phyloP scores from a whole-genome alignment of 257 asterid genomes.

The Nyctanthes arbortristis region DNA sequence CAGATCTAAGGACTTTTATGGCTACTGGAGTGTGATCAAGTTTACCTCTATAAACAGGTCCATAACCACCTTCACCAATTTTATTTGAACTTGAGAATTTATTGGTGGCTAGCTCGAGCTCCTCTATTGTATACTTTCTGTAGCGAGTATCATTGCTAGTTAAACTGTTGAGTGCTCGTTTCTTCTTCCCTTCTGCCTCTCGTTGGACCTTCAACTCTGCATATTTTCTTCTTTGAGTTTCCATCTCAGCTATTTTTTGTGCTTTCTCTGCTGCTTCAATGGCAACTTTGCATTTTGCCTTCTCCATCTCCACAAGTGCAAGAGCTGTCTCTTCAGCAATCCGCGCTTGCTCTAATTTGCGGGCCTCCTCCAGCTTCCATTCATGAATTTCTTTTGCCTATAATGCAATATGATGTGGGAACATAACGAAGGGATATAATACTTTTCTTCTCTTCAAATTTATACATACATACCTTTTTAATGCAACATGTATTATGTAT shows the following conservation, averaged over 20 bases:
- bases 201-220: constrained; percentile 61
- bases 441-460: neutral
- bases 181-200: constrained; percentile 59
- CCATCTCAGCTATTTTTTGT: constrained; percentile 68
- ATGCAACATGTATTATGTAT: no score
- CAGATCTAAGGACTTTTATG: constrained; percentile 71
- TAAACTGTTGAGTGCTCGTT: constrained; percentile 47
- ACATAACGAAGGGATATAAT: neutral
- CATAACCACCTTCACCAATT: constrained; percentile 90
- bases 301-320: constrained; percentile 57
- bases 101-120: constrained; percentile 61
- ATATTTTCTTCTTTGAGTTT: constrained; percentile 58
- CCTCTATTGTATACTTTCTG: constrained; percentile 64
- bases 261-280: constrained; percentile 78
- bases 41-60: constrained; percentile 73
- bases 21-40: constrained; percentile 88
- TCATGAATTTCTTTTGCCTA: constrained; percentile 56
- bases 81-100: constrained; percentile 49
- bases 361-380: constrained; percentile 44
- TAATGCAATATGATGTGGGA: neutral
- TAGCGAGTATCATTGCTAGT: constrained; percentile 54
- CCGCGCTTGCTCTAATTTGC: constrained; percentile 52
- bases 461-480: no score
- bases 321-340: constrained; percentile 56
- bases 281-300: constrained; percentile 74